phyloP scores from a whole-genome alignment of 208 protist species.

The Balamuthia mandrillaris region DNA sequence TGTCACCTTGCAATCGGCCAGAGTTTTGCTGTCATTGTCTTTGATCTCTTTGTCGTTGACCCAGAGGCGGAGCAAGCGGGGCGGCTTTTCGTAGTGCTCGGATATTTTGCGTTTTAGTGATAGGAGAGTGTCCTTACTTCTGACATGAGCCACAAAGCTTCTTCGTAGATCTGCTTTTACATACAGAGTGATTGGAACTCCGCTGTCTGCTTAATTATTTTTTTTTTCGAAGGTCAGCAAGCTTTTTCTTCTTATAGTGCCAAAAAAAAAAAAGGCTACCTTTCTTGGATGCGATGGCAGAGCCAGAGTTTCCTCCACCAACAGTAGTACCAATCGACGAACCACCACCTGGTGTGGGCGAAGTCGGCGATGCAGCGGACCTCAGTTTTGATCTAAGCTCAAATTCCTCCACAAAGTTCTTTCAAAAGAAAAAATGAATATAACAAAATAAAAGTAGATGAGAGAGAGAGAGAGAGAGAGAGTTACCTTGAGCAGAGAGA shows the following conservation, averaged over 20 bases:
- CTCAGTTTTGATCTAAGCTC: constrained; percentile 22
- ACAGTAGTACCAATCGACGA: no score
- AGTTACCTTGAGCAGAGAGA: not conserved
- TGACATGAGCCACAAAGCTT: constrained; percentile 9
- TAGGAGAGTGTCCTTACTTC: constrained; percentile 8
- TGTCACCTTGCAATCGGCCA: no score
- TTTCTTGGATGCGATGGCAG: no score
- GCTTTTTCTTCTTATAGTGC: no score
- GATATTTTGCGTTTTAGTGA: constrained; percentile 19
- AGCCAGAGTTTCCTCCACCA: no score
- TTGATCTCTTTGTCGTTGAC: constrained; percentile 14
- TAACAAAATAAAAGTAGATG: not conserved
- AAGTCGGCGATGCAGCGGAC: no score
- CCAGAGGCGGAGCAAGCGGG: not conserved
- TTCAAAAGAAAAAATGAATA: not conserved
- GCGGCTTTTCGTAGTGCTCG: not conserved
- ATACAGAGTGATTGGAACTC: no score
- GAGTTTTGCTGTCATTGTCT: constrained; percentile 21
- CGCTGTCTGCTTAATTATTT: no score
- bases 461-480: not conserved
- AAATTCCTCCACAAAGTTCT: constrained; percentile 37
- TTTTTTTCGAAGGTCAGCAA: no score
- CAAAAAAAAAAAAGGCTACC: no score
- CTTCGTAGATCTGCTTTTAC: no score
- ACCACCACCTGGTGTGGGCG: no score